Evolutionary conservation across 1,284 basidiomycete species (phyloP).

Genomic region (Termitomyces sp.): DNA sequence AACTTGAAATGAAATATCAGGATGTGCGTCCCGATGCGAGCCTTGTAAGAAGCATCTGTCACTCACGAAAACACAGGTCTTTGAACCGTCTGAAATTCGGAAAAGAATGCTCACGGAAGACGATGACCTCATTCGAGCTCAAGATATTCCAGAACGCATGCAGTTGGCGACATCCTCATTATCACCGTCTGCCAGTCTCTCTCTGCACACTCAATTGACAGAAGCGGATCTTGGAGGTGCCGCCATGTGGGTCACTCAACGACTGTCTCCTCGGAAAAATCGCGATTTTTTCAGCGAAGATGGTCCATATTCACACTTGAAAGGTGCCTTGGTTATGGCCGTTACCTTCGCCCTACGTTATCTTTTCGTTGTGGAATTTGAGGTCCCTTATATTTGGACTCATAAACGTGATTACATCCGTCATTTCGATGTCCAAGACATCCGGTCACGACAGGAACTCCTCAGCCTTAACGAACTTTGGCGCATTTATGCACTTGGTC

Average conservation of each 20-base stretch:
- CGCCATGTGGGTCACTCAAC: conserved; percentile 84
- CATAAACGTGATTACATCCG: conserved; percentile 91
- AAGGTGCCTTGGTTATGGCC: conserved; percentile 70
- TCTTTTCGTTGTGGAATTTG: conserved; percentile 84
- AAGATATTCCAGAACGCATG: conserved; percentile 95
- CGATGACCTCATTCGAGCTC: conserved; percentile 87
- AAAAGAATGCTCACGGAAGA: conserved; percentile 90
- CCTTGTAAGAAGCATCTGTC: conserved; percentile 7
- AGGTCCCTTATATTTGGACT: conserved; percentile 94
- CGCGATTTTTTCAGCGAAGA: conserved; percentile 68
- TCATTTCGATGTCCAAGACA: conserved; percentile 63
- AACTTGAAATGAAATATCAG: conserved; percentile 80
- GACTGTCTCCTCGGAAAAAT: conserved; percentile 77
- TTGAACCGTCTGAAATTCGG: conserved; percentile 96
- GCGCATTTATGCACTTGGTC: conserved; percentile 81
- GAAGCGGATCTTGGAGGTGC: conserved; percentile 77
- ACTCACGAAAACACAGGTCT: conserved; percentile 58
- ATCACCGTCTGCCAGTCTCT: conserved; percentile 62
- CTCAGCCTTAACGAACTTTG: conserved; percentile 80
- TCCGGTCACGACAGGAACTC: conserved; percentile 55
- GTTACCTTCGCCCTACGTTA: conserved; percentile 80
- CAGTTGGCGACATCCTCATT: conserved; percentile 89
- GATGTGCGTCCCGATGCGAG: conserved; percentile 58
- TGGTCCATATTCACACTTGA: conserved; percentile 55
- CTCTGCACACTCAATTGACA: conserved; percentile 60